Percentiles rank a stretch among this genome's conserved stretches.
These are phyloP conservation scores for Hippophae rhamnoides DNA, from an alignment of 306 rosid species.

Conservation along the genomic window DNA sequence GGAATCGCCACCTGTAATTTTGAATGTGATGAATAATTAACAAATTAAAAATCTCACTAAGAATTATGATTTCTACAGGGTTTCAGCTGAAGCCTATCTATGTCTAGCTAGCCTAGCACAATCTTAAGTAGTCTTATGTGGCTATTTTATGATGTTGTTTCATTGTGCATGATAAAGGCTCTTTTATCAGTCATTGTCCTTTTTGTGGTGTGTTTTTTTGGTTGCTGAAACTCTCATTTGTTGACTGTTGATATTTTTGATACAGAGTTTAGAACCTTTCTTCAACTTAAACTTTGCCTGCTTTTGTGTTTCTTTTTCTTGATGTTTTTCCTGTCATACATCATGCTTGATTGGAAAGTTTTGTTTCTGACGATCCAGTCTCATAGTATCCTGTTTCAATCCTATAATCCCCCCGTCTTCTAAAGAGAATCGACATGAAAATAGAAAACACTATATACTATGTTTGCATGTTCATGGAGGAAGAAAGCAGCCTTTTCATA, in stretches of 20 bases:
- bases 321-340: too few species aligned
- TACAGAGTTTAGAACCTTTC: not conserved
- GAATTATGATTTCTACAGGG: not conserved
- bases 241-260: too few species aligned
- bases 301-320: too few species aligned
- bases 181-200: too few species aligned
- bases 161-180: too few species aligned
- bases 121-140: too few species aligned
- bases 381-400: not conserved
- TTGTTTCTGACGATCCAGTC: not conserved
- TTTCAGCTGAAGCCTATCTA: not conserved
- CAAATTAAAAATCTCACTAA: not conserved
- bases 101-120: too few species aligned
- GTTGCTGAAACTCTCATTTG: too few species aligned
- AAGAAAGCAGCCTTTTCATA: not conserved
- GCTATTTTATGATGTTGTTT: too few species aligned
- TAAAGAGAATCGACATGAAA: not conserved
- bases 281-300: not conserved
- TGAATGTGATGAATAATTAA: not conserved
- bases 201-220: too few species aligned
- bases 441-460: not conserved
- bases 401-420: not conserved
- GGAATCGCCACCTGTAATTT: slow-evolving; percentile 3
- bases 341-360: too few species aligned
- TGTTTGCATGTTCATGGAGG: not conserved